A percentile compares a stretch with the other conserved stretches of the same genome.
Conservation (phyloP, 2,329 filamentous ascomycete species). For the Paecilomyces sp. region DNA sequence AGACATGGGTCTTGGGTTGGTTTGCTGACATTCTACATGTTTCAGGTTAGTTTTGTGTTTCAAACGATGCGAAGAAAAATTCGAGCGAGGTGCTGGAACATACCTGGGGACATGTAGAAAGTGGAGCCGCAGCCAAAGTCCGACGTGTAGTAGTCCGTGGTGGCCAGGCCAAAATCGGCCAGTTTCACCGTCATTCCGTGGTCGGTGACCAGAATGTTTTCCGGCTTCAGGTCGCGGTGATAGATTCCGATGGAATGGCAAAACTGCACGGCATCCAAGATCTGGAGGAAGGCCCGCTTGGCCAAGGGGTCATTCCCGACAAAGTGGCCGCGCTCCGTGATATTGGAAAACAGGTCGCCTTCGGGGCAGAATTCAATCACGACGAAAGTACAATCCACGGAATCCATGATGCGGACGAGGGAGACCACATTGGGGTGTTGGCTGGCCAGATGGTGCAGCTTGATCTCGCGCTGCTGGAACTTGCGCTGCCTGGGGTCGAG, state of each 20-base stretch:
- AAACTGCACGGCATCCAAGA: conserved; percentile 91
- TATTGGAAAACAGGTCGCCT: conserved; percentile 94
- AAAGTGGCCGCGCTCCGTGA: conserved; percentile 90
- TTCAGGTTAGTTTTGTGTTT: conserved; percentile 20
- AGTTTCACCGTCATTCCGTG: conserved; percentile 85
- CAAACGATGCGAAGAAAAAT: not conserved
- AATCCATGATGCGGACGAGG: conserved; percentile 87
- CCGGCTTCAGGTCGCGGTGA: conserved; percentile 94
- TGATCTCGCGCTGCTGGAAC: conserved; percentile 91
- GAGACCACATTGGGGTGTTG: conserved; percentile 90
- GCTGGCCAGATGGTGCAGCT: conserved; percentile 81
- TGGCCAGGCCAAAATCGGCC: conserved; percentile 94
- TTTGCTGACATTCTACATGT: conserved; percentile 80
- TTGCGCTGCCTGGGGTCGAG: conserved; percentile 78
- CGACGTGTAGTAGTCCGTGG: conserved; percentile 71
- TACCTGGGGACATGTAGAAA: conserved; percentile 99
- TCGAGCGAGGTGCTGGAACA: conserved; percentile 24
- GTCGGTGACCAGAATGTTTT: conserved; percentile 92
- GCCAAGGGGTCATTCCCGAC: conserved; percentile 85
- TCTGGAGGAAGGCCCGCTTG: conserved; percentile 84
- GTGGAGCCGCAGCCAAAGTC: conserved; percentile 98
- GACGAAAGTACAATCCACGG: conserved; percentile 87
- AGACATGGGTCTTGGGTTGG: conserved; percentile 59
- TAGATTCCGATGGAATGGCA: conserved; percentile 93
- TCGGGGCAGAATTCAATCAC: conserved; percentile 96